phyloP scores from a whole-genome alignment of 495 filamentous ascomycete species.

The Penicillium lagena region DNA sequence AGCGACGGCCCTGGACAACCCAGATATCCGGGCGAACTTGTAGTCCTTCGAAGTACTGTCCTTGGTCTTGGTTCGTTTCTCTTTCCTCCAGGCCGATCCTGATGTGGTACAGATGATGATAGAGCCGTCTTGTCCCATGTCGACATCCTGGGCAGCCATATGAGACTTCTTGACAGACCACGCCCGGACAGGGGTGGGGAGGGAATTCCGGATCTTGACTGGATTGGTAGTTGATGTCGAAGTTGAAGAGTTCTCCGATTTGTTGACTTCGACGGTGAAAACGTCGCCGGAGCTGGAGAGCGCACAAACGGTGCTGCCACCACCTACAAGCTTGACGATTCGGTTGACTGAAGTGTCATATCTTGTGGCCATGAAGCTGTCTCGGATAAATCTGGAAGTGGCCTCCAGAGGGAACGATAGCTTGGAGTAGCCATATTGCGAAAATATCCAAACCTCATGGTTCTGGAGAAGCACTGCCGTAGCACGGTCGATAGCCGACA shows the following conservation, averaged over 20 bases:
- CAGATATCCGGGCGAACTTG: constrained; percentile 86
- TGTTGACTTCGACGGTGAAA: constrained; percentile 71
- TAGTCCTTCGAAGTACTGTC: constrained; percentile 67
- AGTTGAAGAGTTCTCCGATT: constrained; percentile 49
- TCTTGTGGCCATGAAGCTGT: constrained; percentile 58
- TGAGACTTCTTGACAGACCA: constrained; percentile 76
- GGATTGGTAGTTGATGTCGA: constrained; percentile 82
- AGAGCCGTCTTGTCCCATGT: constrained; percentile 86
- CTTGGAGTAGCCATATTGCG: constrained; percentile 85
- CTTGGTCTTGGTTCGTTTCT: constrained; percentile 75
- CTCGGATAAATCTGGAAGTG: constrained; percentile 61
- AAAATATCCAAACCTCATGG: constrained; percentile 86
- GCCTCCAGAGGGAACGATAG: constrained; percentile 72
- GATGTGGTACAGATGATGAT: constrained; percentile 90
- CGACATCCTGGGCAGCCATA: constrained; percentile 82
- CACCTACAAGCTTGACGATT: constrained; percentile 69
- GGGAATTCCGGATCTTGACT: constrained; percentile 69
- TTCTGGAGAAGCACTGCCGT: constrained; percentile 81
- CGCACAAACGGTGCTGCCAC: constrained; percentile 85
- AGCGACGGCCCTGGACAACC: constrained; percentile 72
- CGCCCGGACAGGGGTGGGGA: constrained; percentile 67
- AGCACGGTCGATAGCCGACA: constrained; percentile 85
- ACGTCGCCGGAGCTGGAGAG: constrained; percentile 77
- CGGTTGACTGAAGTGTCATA: constrained; percentile 58
- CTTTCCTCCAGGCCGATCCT: constrained; percentile 84